phyloP scores from a whole-genome alignment of 208 protist genomes.

The Jaenimonas drosophilae region DNA sequence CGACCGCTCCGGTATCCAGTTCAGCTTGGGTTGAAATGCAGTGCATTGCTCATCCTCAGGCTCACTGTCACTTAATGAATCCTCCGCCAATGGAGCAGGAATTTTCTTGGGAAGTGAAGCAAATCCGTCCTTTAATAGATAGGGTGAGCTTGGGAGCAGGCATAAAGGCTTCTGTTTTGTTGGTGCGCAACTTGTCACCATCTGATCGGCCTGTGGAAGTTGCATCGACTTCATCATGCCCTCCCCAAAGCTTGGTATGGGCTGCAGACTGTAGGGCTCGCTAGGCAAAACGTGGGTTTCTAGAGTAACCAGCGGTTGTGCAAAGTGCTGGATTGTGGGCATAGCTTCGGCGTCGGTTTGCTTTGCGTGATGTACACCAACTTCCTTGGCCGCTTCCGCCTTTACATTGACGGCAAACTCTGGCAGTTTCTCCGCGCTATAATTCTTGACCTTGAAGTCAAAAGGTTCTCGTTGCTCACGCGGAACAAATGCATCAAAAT shows the following conservation, averaged over 20 bases:
- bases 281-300: constrained; percentile 19
- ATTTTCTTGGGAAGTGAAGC: constrained; percentile 7
- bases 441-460: constrained; percentile 19
- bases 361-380: constrained; percentile 6
- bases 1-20: constrained; percentile 10
- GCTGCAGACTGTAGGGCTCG: constrained; percentile 6
- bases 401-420: constrained; percentile 28
- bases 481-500: constrained; percentile 6
- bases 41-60: constrained; percentile 2
- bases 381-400: constrained; percentile 10
- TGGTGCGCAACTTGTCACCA: too few species aligned
- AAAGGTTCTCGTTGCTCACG: constrained; percentile 20
- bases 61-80: constrained; percentile 25
- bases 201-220: too few species aligned
- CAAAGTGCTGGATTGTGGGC: constrained; percentile 21
- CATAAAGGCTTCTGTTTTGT: too few species aligned
- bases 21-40: constrained; percentile 11
- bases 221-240: constrained; percentile 3
- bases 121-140: background rate
- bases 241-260: background rate
- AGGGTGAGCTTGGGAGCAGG: too few species aligned
- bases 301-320: constrained; percentile 21
- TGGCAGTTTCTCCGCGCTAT: constrained; percentile 19
- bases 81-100: constrained; percentile 9
- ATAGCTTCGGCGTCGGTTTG: constrained; percentile 5